Base-by-base conservation (phyloP, 1,139 yeast genomes). In the Blastobotrys apis region DNA sequence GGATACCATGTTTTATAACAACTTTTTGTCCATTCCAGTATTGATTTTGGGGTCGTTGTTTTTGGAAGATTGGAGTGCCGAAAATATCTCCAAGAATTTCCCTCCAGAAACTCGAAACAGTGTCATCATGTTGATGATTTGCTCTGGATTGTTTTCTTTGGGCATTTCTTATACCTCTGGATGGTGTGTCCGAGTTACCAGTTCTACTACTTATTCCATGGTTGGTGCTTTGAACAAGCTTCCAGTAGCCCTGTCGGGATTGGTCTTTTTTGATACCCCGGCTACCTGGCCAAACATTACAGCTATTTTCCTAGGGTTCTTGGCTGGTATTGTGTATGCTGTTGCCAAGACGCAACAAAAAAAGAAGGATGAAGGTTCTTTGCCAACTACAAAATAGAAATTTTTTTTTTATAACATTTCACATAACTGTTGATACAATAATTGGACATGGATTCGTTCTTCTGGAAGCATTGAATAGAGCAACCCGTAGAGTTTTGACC, bases 121-220 rank as follows among this genome's bases (percentile, higher is more conserved):
- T 33, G 77, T 86, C 50, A 75, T 87, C 55, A 52, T 74, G 39
- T 88, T 95, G 56, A 90, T 94, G 95, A 60, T 92, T 53, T 77
- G 90, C 61, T 85, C 97, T 37, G 98, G 98, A 66, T 77, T 85
- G 55, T 84, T 95, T 35, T 84, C 97, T 27, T 94, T 92, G 47
- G 97, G 95, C 69, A 92, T 94, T 64, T 88, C 97, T 38, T 92
- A 94, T 77, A 87, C 97, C 68, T 87, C 97, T 25, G 98, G 97
- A 51, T 92, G 98, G 98, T 92, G 98, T 78, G 95, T 92, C 52
- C 86, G 98, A 73, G 97, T 90, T 53, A 94, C 98, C 37, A 87
- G 97, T 16, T 88, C 97, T 27, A 92, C 98, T 48, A 92, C 98
- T 46, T 92, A 92, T 72, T 86, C 96, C 44, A 92, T 92, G 98